A percentile compares a stretch with the other conserved stretches of the same genome.
Conservation (phyloP, 2,329 filamentous ascomycete genomes). For the Falciphora oryzae region DNA sequence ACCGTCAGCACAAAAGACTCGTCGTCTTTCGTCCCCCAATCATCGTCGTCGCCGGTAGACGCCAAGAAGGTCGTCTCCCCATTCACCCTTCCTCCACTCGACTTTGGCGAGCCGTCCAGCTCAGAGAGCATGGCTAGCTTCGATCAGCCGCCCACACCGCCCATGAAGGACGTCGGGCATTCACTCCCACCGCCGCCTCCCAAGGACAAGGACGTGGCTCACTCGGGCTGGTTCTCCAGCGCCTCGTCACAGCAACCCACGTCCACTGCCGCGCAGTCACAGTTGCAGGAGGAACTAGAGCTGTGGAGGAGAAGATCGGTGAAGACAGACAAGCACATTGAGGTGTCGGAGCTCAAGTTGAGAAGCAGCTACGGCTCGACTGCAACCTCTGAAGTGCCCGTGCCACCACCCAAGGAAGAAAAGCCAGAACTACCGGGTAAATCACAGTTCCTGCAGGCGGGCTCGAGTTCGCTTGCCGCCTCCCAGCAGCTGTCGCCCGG, state of each 20-base stretch:
- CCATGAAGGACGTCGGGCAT: constrained; percentile 7
- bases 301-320: constrained; percentile 47
- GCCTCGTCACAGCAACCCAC: not conserved
- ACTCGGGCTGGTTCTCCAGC: not conserved
- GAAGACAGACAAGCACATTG: constrained; percentile 40
- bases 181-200: not conserved
- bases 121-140: constrained; percentile 13
- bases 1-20: constrained; percentile 30
- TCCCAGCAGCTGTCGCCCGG: not conserved
- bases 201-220: constrained; percentile 4
- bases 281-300: constrained; percentile 17
- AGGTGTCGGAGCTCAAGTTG: constrained; percentile 44
- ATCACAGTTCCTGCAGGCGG: constrained; percentile 13
- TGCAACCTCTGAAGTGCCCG: constrained; percentile 25
- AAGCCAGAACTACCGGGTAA: not conserved
- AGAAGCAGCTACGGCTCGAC: constrained; percentile 45
- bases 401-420: constrained; percentile 1
- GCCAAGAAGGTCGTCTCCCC: not conserved
- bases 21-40: constrained; percentile 20
- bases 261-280: not conserved
- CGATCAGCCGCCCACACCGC: constrained; percentile 9
- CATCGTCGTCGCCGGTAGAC: not conserved
- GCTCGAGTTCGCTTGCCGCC: constrained; percentile 7
- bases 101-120: constrained; percentile 6
- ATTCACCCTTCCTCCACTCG: constrained; percentile 2